phyloP scores from a whole-genome alignment of 169 alveolate species.

The Cryptosporidium sp. region DNA sequence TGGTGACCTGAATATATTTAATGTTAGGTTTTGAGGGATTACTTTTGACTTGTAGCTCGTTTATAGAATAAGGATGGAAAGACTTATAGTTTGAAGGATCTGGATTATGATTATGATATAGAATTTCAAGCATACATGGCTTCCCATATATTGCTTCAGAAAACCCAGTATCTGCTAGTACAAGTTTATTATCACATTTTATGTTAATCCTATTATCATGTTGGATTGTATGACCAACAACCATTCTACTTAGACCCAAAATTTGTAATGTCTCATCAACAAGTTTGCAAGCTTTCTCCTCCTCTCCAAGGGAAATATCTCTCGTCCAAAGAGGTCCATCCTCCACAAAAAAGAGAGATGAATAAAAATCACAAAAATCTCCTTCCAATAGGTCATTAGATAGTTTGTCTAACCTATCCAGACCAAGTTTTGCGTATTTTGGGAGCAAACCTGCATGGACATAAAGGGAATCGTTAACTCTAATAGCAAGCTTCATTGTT shows the following conservation, averaged over 20 bases:
- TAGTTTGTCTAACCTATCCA: neutral
- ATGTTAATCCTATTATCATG: conserved; percentile 55
- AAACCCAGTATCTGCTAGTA: conserved; percentile 74
- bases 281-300: conserved; percentile 42
- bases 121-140: conserved; percentile 47
- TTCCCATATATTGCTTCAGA: conserved; percentile 70
- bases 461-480: conserved; percentile 64
- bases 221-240: conserved; percentile 79
- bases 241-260: conserved; percentile 70
- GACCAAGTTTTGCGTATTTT: conserved; percentile 70
- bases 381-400: conserved; percentile 21
- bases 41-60: conserved; percentile 37
- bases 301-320: conserved; percentile 50
- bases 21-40: conserved; percentile 2
- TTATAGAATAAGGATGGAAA: conserved; percentile 44
- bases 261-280: conserved; percentile 44
- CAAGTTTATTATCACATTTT: conserved; percentile 63
- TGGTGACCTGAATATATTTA: conserved; percentile 58
- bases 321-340: conserved; percentile 81
- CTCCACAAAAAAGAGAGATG: conserved; percentile 30
- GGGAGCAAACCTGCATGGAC: conserved; percentile 77
- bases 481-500: conserved; percentile 41
- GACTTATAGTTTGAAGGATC: neutral
- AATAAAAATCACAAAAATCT: conserved; percentile 16
- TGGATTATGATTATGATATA: neutral